Evolutionary conservation across 2,329 filamentous ascomycete species (phyloP), one percentile per base, ranked within the genome.

Genomic region (Pyricularia pennisetigena): DNA sequence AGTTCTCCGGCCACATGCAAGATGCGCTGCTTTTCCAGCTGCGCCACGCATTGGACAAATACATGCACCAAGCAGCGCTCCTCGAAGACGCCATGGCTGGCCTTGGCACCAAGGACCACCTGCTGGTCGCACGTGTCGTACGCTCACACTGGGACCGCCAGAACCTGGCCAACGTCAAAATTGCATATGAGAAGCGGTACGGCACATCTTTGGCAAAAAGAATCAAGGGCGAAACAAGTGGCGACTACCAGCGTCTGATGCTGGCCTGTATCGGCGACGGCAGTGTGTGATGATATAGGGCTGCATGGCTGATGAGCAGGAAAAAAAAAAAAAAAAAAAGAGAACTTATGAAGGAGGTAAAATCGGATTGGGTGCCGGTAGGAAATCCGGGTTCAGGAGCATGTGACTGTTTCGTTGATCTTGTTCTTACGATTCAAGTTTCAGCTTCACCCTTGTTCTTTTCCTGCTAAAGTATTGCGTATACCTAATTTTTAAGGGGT

Each of bases 1-100:
- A 95, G 74, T 97, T 97, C 79, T 91, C 89, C 0, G 94, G 94
- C 0, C 94, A 98, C 76, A 97, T 98, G 93, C 84, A 94, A 76
- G 86, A 92, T 20, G 93, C 93, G 0, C 84, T 98, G 0, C 79
- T 95, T 29, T 88, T 88, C 76, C 93, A 97, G 77, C 81, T 97
- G n/a, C 85, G 85, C 12, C 83, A 89, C 14, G 94, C 91, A 2
- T 81, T 86, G 6, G 93, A 97, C 78, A 92, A 90, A 72, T 92
- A 92, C 69, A 90, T 92, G 83, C 89, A 93, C 71, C 94, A 97
- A 73, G 95, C 94, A 0, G 81, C 85, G 26, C 82, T 92, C 4
- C 83, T 98, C n/a, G 93, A 97, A 76, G 90, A 91, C 16, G 84
- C 90, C 20, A 98, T 98, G 94, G 85, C 87, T 1, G 95, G 94